Conservation (phyloP, 371 early-diverging fungal species). For the Encephalitozoon romaleae region DNA sequence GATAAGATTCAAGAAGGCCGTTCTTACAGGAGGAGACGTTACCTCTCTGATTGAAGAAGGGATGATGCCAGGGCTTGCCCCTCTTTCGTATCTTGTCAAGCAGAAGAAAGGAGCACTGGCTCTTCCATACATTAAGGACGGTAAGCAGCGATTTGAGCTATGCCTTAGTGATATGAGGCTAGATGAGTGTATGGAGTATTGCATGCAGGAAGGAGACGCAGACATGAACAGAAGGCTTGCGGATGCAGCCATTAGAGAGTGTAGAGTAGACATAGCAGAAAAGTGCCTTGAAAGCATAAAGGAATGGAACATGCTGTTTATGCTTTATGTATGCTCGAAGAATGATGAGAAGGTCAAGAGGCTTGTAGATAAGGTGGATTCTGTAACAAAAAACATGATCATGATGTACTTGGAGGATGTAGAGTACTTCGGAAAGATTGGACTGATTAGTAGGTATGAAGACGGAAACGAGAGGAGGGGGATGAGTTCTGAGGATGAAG, state of each 20-base stretch:
- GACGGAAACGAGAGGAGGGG: no score
- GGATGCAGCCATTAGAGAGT: slow-evolving; percentile 27
- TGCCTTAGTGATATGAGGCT: slow-evolving; percentile 37
- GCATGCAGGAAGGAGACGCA: slow-evolving; percentile 2
- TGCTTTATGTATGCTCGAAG: slow-evolving; percentile 51
- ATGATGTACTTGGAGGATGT: slow-evolving; percentile 13
- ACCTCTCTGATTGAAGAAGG: slow-evolving; percentile 79
- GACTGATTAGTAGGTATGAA: background rate
- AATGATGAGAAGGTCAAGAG: slow-evolving; percentile 47
- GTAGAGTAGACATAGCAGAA: slow-evolving; percentile 48
- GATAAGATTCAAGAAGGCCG: slow-evolving; percentile 84
- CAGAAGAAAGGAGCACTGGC: slow-evolving; percentile 93
- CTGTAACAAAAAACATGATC: slow-evolving; percentile 1
- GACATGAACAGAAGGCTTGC: slow-evolving; percentile 33
- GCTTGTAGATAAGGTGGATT: background rate
- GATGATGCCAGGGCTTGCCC: slow-evolving; percentile 86
- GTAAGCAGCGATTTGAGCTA: slow-evolving; percentile 82
- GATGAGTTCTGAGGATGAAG: background rate
- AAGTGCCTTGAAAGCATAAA: slow-evolving; percentile 39
- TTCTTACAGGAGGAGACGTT: slow-evolving; percentile 79
- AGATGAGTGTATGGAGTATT: slow-evolving; percentile 42
- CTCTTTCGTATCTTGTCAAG: slow-evolving; percentile 90
- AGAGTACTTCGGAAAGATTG: slow-evolving; percentile 12
- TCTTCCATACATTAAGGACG: slow-evolving; percentile 86
- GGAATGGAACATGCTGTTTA: slow-evolving; percentile 44